Conservation (phyloP, 2,329 filamentous ascomycete genomes). For the Pseudogymnoascus verrucosus region DNA sequence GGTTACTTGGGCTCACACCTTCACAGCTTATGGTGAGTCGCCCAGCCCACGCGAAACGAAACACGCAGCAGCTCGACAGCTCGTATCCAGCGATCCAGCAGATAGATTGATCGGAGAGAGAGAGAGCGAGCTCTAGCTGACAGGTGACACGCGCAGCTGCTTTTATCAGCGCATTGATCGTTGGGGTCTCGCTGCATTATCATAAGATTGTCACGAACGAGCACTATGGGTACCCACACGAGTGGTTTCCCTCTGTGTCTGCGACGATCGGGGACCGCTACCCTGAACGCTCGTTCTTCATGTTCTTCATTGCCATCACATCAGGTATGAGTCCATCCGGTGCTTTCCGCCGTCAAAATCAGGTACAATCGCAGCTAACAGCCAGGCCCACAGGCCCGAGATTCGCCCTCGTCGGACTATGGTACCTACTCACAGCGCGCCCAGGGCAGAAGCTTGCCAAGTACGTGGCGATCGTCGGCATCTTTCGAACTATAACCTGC, state of each 20-base stretch:
- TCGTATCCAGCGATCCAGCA: not conserved
- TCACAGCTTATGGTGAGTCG: constrained; percentile 66
- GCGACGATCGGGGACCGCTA: constrained; percentile 96
- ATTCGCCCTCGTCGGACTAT: constrained; percentile 82
- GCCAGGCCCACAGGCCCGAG: constrained; percentile 61
- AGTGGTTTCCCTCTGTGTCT: constrained; percentile 96
- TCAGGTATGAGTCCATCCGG: constrained; percentile 52
- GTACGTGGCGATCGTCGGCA: constrained; percentile 68
- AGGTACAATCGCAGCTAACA: not conserved
- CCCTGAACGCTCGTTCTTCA: constrained; percentile 92
- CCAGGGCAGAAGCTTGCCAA: constrained; percentile 70
- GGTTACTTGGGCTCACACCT: constrained; percentile 83
- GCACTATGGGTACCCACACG: constrained; percentile 85
- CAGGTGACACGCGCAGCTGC: constrained; percentile 46
- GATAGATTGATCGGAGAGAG: not conserved
- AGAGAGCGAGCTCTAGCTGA: not conserved
- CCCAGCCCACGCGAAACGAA: not conserved
- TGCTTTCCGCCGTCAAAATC: not conserved
- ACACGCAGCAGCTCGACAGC: constrained; percentile 1
- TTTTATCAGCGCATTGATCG: constrained; percentile 76
- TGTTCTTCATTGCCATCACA: constrained; percentile 93
- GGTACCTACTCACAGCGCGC: constrained; percentile 79
- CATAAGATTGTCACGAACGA: constrained; percentile 97
- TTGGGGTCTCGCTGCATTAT: constrained; percentile 79
- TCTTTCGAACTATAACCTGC: constrained; percentile 86